phyloP scores from a whole-genome alignment of 495 filamentous ascomycete genomes.

The Hyaloscypha hepaticicola region DNA sequence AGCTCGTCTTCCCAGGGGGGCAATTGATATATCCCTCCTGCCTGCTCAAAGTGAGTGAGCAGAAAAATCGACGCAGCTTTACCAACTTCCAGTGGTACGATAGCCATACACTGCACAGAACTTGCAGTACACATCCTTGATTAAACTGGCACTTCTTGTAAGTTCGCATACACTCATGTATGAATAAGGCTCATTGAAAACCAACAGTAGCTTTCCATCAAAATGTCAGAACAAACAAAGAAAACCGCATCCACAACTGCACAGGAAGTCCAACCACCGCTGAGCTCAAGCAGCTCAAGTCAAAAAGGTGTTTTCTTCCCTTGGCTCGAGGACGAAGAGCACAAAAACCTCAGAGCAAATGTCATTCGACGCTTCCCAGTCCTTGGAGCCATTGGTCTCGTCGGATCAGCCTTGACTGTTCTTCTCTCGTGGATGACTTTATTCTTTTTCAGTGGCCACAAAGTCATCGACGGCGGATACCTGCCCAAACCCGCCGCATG shows the following conservation, averaged over 20 bases:
- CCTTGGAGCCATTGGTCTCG: constrained; percentile 9
- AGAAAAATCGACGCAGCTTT: no score
- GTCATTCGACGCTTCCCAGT: constrained; percentile 5
- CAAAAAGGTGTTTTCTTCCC: constrained; percentile 11
- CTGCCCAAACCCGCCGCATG: constrained; percentile 17
- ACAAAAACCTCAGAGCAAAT: neutral
- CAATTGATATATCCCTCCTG: no score
- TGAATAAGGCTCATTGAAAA: neutral
- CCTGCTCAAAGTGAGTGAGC: no score
- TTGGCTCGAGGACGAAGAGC: constrained; percentile 13
- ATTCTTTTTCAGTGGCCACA: constrained; percentile 14
- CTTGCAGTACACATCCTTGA: no score
- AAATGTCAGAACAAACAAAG: neutral
- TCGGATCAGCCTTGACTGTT: constrained; percentile 10
- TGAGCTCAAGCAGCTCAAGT: neutral
- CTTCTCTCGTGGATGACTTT: constrained; percentile 6
- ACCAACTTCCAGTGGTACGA: no score
- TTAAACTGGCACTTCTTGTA: no score
- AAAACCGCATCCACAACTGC: neutral
- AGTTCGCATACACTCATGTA: no score
- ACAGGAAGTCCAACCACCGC: neutral
- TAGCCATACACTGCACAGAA: no score
- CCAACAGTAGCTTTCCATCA: neutral
- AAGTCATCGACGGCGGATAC: constrained; percentile 10
- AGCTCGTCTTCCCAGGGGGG: no score